phyloP scores from a whole-genome alignment of 2,329 filamentous ascomycete genomes.

The Aciculosporium take region DNA sequence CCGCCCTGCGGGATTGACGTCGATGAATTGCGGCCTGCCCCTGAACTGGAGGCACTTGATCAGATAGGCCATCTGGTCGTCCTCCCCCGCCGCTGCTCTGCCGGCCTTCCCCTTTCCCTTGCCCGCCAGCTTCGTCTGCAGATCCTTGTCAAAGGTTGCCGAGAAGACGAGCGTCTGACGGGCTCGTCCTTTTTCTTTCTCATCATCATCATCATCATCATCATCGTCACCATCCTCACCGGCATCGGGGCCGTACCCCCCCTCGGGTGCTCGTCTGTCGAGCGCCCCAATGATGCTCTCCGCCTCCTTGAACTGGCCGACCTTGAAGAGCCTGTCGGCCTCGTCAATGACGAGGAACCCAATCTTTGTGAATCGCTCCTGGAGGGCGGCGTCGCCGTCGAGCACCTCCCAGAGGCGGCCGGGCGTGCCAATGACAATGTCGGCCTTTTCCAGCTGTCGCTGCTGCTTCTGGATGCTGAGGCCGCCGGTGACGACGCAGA shows the following conservation, averaged over 20 bases:
- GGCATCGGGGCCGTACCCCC: constrained; percentile 31
- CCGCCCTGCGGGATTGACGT: constrained; percentile 76
- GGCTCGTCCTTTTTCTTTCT: no score
- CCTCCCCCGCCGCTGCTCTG: no score
- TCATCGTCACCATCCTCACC: background rate
- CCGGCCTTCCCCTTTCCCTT: constrained; percentile 39
- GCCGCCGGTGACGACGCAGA: constrained; percentile 86
- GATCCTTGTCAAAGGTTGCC: constrained; percentile 79
- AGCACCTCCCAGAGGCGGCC: constrained; percentile 91
- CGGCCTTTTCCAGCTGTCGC: constrained; percentile 65
- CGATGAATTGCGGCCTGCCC: constrained; percentile 76
- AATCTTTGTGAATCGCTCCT: constrained; percentile 57
- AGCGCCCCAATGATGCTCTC: constrained; percentile 74
- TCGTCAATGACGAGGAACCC: constrained; percentile 85
- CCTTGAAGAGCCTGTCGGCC: constrained; percentile 78
- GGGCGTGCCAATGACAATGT: constrained; percentile 87
- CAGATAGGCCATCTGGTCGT: constrained; percentile 83
- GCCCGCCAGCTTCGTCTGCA: constrained; percentile 81
- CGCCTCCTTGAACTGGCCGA: constrained; percentile 90
- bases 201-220: constrained; percentile 24
- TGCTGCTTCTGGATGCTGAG: constrained; percentile 92
- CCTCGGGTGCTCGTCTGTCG: constrained; percentile 54
- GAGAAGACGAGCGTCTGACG: constrained; percentile 93
- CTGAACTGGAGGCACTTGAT: constrained; percentile 80
- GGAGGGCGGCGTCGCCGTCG: constrained; percentile 55